Percentiles rank a stretch among this genome's conserved stretches.
Evolutionary conservation across 2,329 filamentous ascomycete genomes (phyloP).

Genomic region (Neocucurbitaria cava): DNA sequence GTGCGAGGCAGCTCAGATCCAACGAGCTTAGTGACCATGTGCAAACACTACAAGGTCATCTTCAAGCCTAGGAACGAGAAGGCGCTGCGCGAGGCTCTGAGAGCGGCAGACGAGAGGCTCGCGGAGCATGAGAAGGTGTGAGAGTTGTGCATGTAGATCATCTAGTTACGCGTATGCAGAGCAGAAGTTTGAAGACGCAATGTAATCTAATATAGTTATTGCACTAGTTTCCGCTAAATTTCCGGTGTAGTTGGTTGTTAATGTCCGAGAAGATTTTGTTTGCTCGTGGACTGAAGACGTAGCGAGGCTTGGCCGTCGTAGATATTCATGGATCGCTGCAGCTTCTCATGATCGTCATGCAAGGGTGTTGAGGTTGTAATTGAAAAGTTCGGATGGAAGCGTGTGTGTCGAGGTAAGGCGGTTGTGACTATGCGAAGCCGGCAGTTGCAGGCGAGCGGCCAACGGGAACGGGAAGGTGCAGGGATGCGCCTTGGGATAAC

Average conservation of each 20-base stretch:
- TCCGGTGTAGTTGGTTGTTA: not conserved
- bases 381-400: not conserved
- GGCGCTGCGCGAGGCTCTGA: conserved; percentile 54
- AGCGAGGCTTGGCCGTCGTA: not conserved
- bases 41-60: conserved; percentile 62
- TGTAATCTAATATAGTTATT: not conserved
- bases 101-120: conserved; percentile 36
- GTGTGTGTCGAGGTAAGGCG: not conserved
- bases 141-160: not conserved
- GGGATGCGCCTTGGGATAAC: conserved; percentile 5
- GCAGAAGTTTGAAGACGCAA: not conserved
- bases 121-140: conserved; percentile 19
- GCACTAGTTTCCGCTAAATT: not conserved
- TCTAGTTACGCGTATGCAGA: not conserved
- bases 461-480: conserved; percentile 9
- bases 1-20: conserved; percentile 66
- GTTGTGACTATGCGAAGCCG: conserved; percentile 2
- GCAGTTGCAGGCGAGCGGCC: conserved; percentile 12
- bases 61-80: conserved; percentile 63
- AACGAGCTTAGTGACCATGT: conserved; percentile 68
- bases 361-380: not conserved
- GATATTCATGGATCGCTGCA: not conserved
- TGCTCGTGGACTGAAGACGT: not conserved
- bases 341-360: not conserved
- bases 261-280: not conserved